phyloP scores from a whole-genome alignment of 2,329 filamentous ascomycete genomes.

The Scolecobasidium constrictum region DNA sequence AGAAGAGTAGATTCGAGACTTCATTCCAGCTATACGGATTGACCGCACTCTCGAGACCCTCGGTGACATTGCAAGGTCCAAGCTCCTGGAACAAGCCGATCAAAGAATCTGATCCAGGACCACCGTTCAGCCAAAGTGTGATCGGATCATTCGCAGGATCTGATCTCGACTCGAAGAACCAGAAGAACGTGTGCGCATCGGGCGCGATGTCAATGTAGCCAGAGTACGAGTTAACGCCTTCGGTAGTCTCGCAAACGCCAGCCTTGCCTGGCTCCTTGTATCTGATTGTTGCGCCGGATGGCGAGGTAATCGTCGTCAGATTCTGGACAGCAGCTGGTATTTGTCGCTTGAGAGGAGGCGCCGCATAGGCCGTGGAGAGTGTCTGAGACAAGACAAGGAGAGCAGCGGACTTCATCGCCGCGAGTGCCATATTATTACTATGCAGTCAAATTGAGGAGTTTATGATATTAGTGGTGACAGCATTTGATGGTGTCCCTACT shows the following conservation, averaged over 20 bases:
- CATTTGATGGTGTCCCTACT: too few relatives aligned
- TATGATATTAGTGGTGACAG: too few relatives aligned
- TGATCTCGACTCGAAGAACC: conserved; percentile 42
- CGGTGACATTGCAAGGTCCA: conserved; percentile 30
- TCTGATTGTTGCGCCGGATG: conserved; percentile 34
- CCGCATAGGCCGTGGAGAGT: too few relatives aligned
- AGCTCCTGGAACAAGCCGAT: conserved; percentile 16
- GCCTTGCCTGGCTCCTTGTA: conserved; percentile 39
- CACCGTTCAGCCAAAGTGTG: conserved; percentile 43
- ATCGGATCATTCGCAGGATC: conserved; percentile 35
- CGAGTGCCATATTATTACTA: too few relatives aligned
- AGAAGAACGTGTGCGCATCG: conserved; percentile 30
- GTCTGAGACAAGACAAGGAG: too few relatives aligned
- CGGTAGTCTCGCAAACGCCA: conserved; percentile 41
- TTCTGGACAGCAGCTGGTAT: too few relatives aligned
- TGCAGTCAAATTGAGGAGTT: too few relatives aligned
- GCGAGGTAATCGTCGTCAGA: conserved; percentile 34
- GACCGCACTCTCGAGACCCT: conserved; percentile 21
- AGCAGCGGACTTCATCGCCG: too few relatives aligned
- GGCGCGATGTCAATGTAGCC: conserved; percentile 16
- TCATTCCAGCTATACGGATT: conserved; percentile 52
- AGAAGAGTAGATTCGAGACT: conserved; percentile 48
- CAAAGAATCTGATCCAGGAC: not conserved
- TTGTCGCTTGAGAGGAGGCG: too few relatives aligned
- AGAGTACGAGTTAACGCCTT: conserved; percentile 35